A percentile compares a stretch with the other conserved stretches of the same genome.
These are phyloP conservation scores for Periglandula ipomoeae DNA, from an alignment of 2,329 filamentous ascomycete species.

Conservation along the genomic window DNA sequence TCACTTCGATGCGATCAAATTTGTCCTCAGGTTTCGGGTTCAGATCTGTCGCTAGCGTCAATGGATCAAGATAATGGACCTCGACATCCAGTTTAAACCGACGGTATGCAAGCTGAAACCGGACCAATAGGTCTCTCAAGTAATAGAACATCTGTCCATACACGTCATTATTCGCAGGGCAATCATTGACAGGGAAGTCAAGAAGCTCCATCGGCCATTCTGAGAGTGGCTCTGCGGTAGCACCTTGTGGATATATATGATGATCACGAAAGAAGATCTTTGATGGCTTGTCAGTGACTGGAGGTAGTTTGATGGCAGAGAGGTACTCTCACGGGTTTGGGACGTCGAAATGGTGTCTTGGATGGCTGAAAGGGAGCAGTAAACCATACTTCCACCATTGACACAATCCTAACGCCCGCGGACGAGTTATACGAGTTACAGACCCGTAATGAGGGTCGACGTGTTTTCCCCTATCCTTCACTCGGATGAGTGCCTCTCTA, in stretches of 20 bases:
- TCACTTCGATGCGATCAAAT: conserved; percentile 14
- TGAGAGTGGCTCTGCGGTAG: conserved; percentile 15
- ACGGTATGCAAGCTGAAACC: conserved; percentile 12
- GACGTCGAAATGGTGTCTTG: conserved; percentile 8
- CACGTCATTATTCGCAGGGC: conserved; percentile 14
- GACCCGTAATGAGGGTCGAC: not conserved
- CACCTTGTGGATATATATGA: not conserved
- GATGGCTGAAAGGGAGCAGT: conserved; percentile 15
- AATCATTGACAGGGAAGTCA: conserved; percentile 7
- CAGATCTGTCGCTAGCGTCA: not conserved
- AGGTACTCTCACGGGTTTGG: conserved; percentile 15
- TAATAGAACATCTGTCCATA: conserved; percentile 22
- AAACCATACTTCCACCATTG: conserved; percentile 16
- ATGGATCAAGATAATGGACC: not conserved
- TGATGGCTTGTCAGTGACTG: not conserved
- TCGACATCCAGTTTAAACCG: not conserved
- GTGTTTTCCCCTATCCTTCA: not conserved
- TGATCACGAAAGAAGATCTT: conserved; percentile 4
- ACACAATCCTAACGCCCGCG: conserved; percentile 9
- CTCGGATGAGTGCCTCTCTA: not conserved
- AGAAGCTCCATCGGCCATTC: conserved; percentile 21
- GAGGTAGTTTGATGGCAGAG: not conserved
- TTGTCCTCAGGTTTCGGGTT: not conserved
- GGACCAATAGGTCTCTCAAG: conserved; percentile 12
- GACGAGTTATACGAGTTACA: conserved; percentile 12